Evolutionary conservation across 2,329 filamentous ascomycete genomes (phyloP).

Genomic region (Aureobasidium namibiae): DNA sequence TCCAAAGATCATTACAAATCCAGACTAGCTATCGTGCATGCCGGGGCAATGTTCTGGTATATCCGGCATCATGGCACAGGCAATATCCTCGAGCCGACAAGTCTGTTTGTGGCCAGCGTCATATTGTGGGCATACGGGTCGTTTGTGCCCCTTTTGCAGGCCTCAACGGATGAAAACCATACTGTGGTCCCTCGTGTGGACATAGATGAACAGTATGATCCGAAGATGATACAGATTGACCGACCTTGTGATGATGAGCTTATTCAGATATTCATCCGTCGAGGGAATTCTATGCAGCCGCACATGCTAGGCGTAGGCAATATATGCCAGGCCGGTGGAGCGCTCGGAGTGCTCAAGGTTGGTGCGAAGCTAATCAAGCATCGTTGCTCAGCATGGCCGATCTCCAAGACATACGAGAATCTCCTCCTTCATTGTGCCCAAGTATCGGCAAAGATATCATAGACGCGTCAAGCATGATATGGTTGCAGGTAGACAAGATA

Average conservation of each 20-base stretch:
- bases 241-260: constrained; percentile 19
- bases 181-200: not conserved
- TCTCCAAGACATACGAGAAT: constrained; percentile 4
- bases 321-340: constrained; percentile 13
- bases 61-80: constrained; percentile 14
- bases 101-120: constrained; percentile 12
- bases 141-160: constrained; percentile 13
- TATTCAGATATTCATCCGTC: constrained; percentile 18
- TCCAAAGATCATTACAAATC: constrained; percentile 16
- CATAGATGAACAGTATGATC: constrained; percentile 8
- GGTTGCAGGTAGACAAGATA: not conserved
- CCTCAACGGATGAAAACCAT: not conserved
- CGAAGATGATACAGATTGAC: constrained; percentile 18
- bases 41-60: constrained; percentile 16
- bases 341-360: constrained; percentile 15
- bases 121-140: constrained; percentile 15
- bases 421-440: not conserved
- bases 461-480: not conserved
- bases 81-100: constrained; percentile 14
- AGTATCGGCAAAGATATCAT: not conserved
- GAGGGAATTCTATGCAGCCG: constrained; percentile 17
- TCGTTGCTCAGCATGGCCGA: constrained; percentile 7
- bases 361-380: constrained; percentile 18
- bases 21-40: constrained; percentile 15
- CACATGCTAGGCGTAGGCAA: constrained; percentile 18